Base-by-base conservation (phyloP, 2,329 filamentous ascomycete species). In the Tolypocladium album region DNA sequence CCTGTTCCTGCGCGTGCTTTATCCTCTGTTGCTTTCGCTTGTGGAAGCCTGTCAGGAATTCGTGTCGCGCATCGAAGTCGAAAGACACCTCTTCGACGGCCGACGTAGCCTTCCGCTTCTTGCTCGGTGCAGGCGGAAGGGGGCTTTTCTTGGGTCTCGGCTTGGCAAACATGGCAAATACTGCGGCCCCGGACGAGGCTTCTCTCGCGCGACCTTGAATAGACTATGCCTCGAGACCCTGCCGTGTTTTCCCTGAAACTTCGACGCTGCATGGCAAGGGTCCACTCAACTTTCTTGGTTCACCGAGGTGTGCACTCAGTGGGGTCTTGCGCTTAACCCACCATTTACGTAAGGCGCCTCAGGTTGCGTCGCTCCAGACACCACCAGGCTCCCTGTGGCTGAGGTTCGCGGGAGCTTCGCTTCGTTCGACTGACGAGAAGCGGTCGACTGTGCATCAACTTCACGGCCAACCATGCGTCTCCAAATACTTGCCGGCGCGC, bases 41-140 rank as follows among this genome's bases (percentile, higher is more conserved):
- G 79, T 93, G 92, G 76, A 99, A 99, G 3, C 94, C 94, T 0
- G 92, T 97, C 61, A 99, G 81, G 71, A 90, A 99, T 69, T 97
- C 92, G 64, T 88, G 79, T 64, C 94, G 87, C 55, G 89, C 89
- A 62, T 82, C 80, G 62, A 82, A 77, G 76, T 99, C 92, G 76
- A 97, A 99, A 58, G 79, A 85, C 73, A 99, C 88, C 72, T 96
- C 90, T 69, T 92, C 90, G 62, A 90, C 79, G 45, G 79, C 75
- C 55, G 79, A 77, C 17, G 80, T 70, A 63, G 74, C 73, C 72
- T 88, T 90, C 64, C 88, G 80, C 69, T 85, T 88, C 75, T 88
- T 91, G n/a, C 76, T 77, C 15, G 80, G 79, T 1, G 83, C 81
- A 20, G 83, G 81, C 20, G 81, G 80, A 59, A 89, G 81, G 15